Conservation (phyloP, 345 rosid species). For the Mallotus nudiflorus region DNA sequence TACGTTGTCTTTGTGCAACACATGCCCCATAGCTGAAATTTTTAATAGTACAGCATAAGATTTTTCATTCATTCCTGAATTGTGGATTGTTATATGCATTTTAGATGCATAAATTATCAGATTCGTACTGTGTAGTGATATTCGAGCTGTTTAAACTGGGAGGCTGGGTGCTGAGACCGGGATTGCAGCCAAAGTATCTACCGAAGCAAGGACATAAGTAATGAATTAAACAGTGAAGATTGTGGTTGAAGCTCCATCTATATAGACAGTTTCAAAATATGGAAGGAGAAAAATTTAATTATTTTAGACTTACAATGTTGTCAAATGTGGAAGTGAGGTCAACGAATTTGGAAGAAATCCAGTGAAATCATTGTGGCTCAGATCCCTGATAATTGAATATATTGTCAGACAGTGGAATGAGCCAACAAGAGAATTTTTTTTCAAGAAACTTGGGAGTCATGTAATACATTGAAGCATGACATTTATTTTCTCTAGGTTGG, state of each 20-base stretch:
- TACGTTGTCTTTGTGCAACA: conserved; percentile 8
- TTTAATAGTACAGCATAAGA: conserved; percentile 14
- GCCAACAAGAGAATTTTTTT: neutral
- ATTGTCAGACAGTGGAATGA: neutral
- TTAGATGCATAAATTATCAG: conserved; percentile 9
- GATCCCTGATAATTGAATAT: conserved; percentile 44
- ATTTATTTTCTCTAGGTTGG: neutral
- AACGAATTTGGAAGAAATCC: conserved; percentile 42
- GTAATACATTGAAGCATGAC: too few species aligned
- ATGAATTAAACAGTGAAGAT: conserved; percentile 2
- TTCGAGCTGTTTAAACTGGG: conserved; percentile 28
- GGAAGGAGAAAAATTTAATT: neutral
- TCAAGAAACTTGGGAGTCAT: neutral
- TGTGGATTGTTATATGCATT: neutral
- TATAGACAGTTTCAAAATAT: neutral
- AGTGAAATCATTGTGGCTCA: conserved; percentile 45
- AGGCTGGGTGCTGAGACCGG: conserved; percentile 23
- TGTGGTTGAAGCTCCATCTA: neutral
- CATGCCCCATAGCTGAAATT: conserved; percentile 49
- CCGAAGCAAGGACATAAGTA: conserved; percentile 10
- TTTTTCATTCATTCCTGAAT: neutral
- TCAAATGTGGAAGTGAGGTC: conserved; percentile 34
- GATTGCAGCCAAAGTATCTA: conserved; percentile 60
- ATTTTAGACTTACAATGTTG: conserved; percentile 37
- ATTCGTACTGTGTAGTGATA: conserved; percentile 50